Evolutionary conservation across 371 early-diverging fungal species (phyloP).

Genomic region (Syncephalis fuscata): DNA sequence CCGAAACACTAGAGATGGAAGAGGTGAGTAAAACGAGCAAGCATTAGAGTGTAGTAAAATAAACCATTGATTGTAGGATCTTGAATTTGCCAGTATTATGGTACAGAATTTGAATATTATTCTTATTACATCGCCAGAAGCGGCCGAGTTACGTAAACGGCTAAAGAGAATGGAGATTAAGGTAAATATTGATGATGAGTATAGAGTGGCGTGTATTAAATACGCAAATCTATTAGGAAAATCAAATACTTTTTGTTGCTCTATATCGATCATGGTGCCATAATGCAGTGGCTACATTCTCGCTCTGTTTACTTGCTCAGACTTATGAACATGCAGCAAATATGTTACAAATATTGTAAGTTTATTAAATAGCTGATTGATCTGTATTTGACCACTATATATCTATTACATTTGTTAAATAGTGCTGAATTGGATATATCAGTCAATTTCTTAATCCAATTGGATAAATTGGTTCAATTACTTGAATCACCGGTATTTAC

Average conservation of each 20-base stretch:
- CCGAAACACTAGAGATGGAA: slow-evolving; percentile 63
- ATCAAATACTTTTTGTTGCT: slow-evolving; percentile 51
- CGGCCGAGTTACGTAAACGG: slow-evolving; percentile 53
- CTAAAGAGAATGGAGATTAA: slow-evolving; percentile 47
- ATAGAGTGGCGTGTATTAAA: neutral
- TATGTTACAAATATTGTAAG: slow-evolving; percentile 59
- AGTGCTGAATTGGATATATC: slow-evolving; percentile 83
- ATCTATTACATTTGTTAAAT: neutral
- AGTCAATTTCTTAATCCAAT: slow-evolving; percentile 71
- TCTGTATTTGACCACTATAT: neutral
- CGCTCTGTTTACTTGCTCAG: slow-evolving; percentile 76
- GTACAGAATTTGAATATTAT: slow-evolving; percentile 85
- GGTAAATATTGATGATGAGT: slow-evolving; percentile 9
- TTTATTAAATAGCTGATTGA: neutral
- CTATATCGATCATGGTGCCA: slow-evolving; percentile 85
- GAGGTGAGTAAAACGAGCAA: slow-evolving; percentile 15
- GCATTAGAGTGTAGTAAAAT: neutral
- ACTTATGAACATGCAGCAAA: slow-evolving; percentile 73
- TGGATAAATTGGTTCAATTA: slow-evolving; percentile 86
- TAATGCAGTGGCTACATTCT: slow-evolving; percentile 74
- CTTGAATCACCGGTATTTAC: slow-evolving; percentile 92
- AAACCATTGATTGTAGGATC: slow-evolving; percentile 19
- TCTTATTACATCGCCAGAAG: slow-evolving; percentile 77
- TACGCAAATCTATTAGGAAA: slow-evolving; percentile 16
- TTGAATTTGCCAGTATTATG: slow-evolving; percentile 82